Base-by-base conservation (phyloP, 805 yeast genomes). In the Myxozyma monticola region DNA sequence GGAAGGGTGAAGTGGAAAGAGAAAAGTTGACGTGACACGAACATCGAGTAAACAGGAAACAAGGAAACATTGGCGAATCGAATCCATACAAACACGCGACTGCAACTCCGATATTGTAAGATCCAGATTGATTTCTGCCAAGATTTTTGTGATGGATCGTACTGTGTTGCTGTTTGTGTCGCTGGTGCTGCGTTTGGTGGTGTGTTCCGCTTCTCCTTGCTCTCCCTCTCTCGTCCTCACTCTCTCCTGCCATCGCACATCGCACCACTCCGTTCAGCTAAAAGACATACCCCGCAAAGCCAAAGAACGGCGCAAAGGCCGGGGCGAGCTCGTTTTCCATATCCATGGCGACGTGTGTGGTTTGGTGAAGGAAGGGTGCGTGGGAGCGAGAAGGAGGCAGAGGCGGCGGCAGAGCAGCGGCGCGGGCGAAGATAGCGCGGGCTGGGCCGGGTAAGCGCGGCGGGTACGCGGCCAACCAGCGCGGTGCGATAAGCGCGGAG, bases 291-390 rank as follows among this genome's bases (percentile, higher is more conserved):
- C 97, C 99, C 34, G 97, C 96, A 71, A 91, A 89, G 36, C 99
- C 99, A 67, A 93, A 83, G 69, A 93, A 93, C 54, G 99, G 98
- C 14, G 99, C 97, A 71, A 85, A 93, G 26, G 82, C 82, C 42
- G 99, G 98, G 29, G 89, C 78, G 65, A 80, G 85, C 68, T 85
- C 91, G 62, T 75, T 77, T 41, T 68, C 65, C 49, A 47, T 51
- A 15, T 52, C 56, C 51, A 45, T 53, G 5, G 37, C 26, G 30
- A 31, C 14, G 25, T 30, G 2, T n/a, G 21, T 15, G 37, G 17
- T n/a, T 7, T 40, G 36, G 28, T 33, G 25, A 33, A 14, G 37
- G 44, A 37, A 10, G 28, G 18, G n/a, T 8, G 33, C 22, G 45
- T 30, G 4, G 31, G 38, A 7, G 28, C 10, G 25, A 15, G 28